Evolutionary conservation across 495 filamentous ascomycete genomes (phyloP).

Genomic region (Amorphotheca resinae): DNA sequence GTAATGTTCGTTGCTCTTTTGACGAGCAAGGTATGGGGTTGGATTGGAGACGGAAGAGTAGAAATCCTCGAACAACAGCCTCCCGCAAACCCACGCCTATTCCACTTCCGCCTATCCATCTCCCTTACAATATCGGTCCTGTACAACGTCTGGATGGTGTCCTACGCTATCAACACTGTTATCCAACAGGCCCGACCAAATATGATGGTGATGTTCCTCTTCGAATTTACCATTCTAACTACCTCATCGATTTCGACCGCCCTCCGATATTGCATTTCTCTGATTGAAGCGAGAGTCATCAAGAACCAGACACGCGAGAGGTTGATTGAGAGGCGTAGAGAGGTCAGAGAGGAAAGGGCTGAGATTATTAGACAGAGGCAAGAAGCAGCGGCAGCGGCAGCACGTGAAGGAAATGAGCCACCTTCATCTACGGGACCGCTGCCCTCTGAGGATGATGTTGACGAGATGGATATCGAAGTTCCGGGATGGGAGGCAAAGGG

Average conservation of each 20-base stretch:
- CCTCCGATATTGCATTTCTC: slow-evolving; percentile 63
- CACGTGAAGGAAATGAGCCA: slow-evolving; percentile 25
- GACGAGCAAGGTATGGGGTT: slow-evolving; percentile 91
- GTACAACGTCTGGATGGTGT: slow-evolving; percentile 66
- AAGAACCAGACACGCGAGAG: slow-evolving; percentile 54
- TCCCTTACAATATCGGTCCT: slow-evolving; percentile 65
- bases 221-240: slow-evolving; percentile 83
- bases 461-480: slow-evolving; percentile 85
- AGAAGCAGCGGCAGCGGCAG: slow-evolving; percentile 26
- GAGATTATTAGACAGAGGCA: slow-evolving; percentile 53
- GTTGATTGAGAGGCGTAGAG: slow-evolving; percentile 45
- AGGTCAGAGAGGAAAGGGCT: slow-evolving; percentile 43
- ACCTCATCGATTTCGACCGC: slow-evolving; percentile 70
- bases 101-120: slow-evolving; percentile 68
- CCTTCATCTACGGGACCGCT: slow-evolving; percentile 23
- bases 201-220: slow-evolving; percentile 99
- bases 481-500: slow-evolving; percentile 96
- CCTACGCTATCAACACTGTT: slow-evolving; percentile 69
- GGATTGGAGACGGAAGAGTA: slow-evolving; percentile 92
- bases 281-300: slow-evolving; percentile 64
- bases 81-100: slow-evolving; percentile 77
- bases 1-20: slow-evolving; percentile 92
- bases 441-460: slow-evolving; percentile 64
- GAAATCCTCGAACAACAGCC: slow-evolving; percentile 93
- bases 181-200: slow-evolving; percentile 76